Evolutionary conservation across 2,329 filamentous ascomycete genomes (phyloP).

Genomic region (Penicillium sp.): DNA sequence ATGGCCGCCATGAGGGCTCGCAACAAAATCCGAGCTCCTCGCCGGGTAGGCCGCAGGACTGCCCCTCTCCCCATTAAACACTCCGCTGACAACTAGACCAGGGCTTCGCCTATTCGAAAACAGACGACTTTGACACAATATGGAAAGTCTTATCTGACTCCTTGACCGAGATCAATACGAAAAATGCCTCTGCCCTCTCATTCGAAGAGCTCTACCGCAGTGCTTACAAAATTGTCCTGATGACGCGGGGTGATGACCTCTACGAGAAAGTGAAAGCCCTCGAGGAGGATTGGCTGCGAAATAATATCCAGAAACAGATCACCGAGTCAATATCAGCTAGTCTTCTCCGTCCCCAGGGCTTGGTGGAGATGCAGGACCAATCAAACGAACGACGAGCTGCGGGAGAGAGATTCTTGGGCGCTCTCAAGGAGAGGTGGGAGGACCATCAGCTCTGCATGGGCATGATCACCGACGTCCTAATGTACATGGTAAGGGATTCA

Average conservation of each 20-base stretch:
- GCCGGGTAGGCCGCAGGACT: conserved; percentile 59
- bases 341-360: conserved; percentile 60
- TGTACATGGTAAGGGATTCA: conserved; percentile 78
- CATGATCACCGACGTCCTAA: conserved; percentile 94
- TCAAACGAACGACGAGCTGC: conserved; percentile 76
- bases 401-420: conserved; percentile 80
- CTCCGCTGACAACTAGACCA: conserved; percentile 36
- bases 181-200: conserved; percentile 85
- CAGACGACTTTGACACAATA: conserved; percentile 80
- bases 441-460: conserved; percentile 92
- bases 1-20: conserved; percentile 60
- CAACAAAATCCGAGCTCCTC: conserved; percentile 69
- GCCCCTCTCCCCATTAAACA: conserved; percentile 10
- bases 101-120: conserved; percentile 60
- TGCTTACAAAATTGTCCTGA: conserved; percentile 90
- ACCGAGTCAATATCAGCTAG: conserved; percentile 71
- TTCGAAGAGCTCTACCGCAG: conserved; percentile 96
- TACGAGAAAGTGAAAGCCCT: conserved; percentile 81
- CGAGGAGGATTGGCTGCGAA: conserved; percentile 78
- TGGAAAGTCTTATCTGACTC: conserved; percentile 80
- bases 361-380: conserved; percentile 58
- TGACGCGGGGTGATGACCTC: conserved; percentile 79
- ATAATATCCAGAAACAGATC: conserved; percentile 73
- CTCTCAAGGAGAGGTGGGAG: conserved; percentile 78
- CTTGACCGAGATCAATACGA: conserved; percentile 84